Evolutionary conservation across 169 alveolate genomes (phyloP), one percentile per base, ranked within the genome.

Genomic region (Plasmodium billcollinsi): DNA sequence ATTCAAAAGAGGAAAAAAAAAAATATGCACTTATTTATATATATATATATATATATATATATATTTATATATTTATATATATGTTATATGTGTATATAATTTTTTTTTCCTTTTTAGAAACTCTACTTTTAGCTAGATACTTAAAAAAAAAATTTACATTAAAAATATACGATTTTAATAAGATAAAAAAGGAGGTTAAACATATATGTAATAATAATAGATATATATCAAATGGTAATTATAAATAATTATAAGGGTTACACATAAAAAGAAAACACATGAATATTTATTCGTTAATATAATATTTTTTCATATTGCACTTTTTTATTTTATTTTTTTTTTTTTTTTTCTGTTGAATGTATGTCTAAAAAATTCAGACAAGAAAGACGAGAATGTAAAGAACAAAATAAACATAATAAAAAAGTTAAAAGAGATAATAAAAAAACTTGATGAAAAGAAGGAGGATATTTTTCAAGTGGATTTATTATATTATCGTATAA

Each of bases 401-500:
- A 56, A 73, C 33, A 73, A 73, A 56, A 56, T 20, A 33, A 73
- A 73, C 58, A 73, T 63, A 75, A n/a, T 49, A 43, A 80, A 43
- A 18, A 80, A 80, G 52, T 14, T 80, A 29, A 33, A 80, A 56
- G 66, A 61, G 14, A 80, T 80, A 39, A 24, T 45, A 14, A 58
- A 33, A 54, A 66, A 69, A 56, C 21, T 80, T 20, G 15, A 45
- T 20, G 56, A 80, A 52, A 54, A 80, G 29, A 59, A 80, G 29
- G 56, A 45, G 29, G 80, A 80, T 26, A 8, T 7, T 20, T 21
- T 80, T 21, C 70, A 54, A 47, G 90, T 71, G 2, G 90, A 80
- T 49, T 52, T 80, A 62, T 56, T 80, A 26, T 69, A 80, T 14
- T 67, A 67, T 47, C 72, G 75, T 21, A 80, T 80, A 67, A 66